phyloP scores from a whole-genome alignment of 768 basidiomycete species.

The Roridomyces roridus region DNA sequence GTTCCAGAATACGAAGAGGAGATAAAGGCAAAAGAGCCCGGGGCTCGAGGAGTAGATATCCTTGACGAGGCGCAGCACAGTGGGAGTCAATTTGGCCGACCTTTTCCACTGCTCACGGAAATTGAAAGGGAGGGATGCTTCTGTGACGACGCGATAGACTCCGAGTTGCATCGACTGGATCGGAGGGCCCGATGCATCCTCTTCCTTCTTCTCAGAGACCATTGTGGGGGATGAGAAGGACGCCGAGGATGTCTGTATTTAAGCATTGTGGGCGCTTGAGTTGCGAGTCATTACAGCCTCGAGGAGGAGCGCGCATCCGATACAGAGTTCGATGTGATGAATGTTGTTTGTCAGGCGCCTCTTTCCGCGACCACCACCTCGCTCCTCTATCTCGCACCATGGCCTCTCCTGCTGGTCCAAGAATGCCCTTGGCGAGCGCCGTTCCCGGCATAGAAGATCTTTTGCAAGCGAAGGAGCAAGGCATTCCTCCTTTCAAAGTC shows the following conservation, averaged over 20 bases:
- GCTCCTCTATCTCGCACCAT: not conserved
- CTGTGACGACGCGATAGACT: constrained; percentile 20
- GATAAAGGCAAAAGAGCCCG: constrained; percentile 6
- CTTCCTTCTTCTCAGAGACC: constrained; percentile 8
- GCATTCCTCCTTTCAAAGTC: constrained; percentile 11
- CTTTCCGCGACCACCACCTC: not conserved
- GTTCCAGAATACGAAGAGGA: constrained; percentile 1
- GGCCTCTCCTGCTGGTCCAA: constrained; percentile 3
- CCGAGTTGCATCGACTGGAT: constrained; percentile 13
- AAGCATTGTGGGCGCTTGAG: not conserved
- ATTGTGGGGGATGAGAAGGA: not conserved
- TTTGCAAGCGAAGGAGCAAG: constrained; percentile 14
- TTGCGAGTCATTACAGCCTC: too few species aligned
- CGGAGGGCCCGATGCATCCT: not conserved
- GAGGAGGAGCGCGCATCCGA: too few species aligned
- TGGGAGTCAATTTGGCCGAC: not conserved
- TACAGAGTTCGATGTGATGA: too few species aligned
- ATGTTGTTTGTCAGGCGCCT: not conserved
- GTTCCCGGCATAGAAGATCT: constrained; percentile 17
- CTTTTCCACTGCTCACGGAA: constrained; percentile 16
- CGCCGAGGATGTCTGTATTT: too few species aligned
- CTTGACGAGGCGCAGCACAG: constrained; percentile 5
- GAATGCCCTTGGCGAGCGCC: constrained; percentile 4
- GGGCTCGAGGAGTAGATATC: constrained; percentile 9
- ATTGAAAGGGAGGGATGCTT: constrained; percentile 1